Base-by-base conservation (phyloP, 2,329 filamentous ascomycete genomes). In the Elsinoe australis region DNA sequence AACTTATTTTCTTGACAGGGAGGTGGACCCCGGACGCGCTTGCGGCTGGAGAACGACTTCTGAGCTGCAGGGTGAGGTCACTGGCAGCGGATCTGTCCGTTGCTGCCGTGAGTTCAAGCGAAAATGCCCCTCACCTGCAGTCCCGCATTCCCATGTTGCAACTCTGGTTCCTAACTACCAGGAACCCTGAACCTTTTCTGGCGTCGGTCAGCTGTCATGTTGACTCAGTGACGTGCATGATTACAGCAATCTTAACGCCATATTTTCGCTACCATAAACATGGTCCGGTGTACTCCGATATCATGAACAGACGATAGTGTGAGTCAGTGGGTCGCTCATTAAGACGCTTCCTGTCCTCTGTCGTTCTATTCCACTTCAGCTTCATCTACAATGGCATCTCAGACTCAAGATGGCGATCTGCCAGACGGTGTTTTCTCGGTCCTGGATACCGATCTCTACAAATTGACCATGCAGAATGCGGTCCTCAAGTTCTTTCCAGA, bases 381-480 rank as follows among this genome's bases (percentile, higher is more conserved):
- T 22, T 24, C 47, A 33, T 3, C 31, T 26, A 28, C 28, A 21
- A 54, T 54, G 52, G 44, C 49, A 24, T 19, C 9, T 15, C 41
- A 19, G 22, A n/a, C 45, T 39, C 32, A 28, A 48, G 33, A 34
- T 28, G 49, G 36, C 15, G 26, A 31, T 8, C 15, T 64, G 61
- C 65, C 68, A 4, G 63, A 65, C 45, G 66, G 64, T 49, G 57
- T 68, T 32, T 59, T 54, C 53, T 73, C 71, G 2, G 61, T 74
- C n/a, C 59, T 74, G 36, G 71, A 74, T 50, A 74, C 71, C 49
- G 80, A 84, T 64, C 67, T 98, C 52, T 98, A 95, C 78, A 98
- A 98, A 69, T 70, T 98, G 67, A 98, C 92, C 15, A 98, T 98
- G 92, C 92, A 98, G 82, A 95, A 86, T 63, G 88, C 88, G 53